Evolutionary conservation across 495 filamentous ascomycete species (phyloP).

Genomic region (Xylaria flabelliformis): DNA sequence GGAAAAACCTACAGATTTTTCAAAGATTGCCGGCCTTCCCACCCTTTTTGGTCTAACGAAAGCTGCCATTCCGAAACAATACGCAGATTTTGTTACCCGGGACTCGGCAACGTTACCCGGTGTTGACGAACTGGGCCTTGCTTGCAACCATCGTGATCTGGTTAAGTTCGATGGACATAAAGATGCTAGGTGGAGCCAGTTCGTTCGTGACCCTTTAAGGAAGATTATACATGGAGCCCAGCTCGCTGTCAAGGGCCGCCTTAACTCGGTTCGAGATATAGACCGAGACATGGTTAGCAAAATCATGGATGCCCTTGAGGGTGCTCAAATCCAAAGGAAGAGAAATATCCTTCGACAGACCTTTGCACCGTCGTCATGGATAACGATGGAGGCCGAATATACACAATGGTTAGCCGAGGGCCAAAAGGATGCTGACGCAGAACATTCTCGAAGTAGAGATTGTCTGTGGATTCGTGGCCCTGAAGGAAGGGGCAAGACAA

Average conservation of each 20-base stretch:
- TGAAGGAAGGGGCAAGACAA: slow-evolving; percentile 48
- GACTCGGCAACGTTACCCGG: slow-evolving; percentile 45
- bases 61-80: slow-evolving; percentile 34
- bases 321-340: slow-evolving; percentile 37
- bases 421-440: background rate
- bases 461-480: slow-evolving; percentile 46
- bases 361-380: slow-evolving; percentile 43
- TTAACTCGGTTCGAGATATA: slow-evolving; percentile 42
- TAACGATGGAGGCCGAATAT: slow-evolving; percentile 42
- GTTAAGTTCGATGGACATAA: slow-evolving; percentile 45
- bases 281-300: slow-evolving; percentile 40
- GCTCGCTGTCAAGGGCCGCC: slow-evolving; percentile 42
- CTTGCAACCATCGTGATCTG: slow-evolving; percentile 43
- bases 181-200: slow-evolving; percentile 40
- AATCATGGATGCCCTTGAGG: slow-evolving; percentile 38
- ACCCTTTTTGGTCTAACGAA: slow-evolving; percentile 36
- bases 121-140: slow-evolving; percentile 40
- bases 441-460: slow-evolving; percentile 26
- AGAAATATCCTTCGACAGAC: slow-evolving; percentile 37
- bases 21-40: slow-evolving; percentile 36
- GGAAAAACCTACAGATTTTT: slow-evolving; percentile 42
- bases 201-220: slow-evolving; percentile 41
- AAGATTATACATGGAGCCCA: slow-evolving; percentile 42
- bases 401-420: slow-evolving; percentile 38
- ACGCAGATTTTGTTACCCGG: slow-evolving; percentile 40